Conservation (phyloP, 495 filamentous ascomycete species). For the Hypoxylon fuscum region DNA sequence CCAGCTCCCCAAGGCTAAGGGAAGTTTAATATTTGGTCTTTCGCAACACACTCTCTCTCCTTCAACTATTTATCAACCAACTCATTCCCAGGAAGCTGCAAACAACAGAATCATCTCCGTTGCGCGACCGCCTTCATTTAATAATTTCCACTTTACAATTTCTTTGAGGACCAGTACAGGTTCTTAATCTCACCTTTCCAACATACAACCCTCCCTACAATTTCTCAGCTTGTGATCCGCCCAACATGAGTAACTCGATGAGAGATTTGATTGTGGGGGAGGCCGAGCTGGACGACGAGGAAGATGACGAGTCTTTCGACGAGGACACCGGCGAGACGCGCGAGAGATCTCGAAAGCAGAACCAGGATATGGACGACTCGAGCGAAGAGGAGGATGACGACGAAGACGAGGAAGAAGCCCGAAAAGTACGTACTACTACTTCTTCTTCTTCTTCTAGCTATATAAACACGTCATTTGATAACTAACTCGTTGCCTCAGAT, state of each 20-base stretch:
- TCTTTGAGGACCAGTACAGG: background rate
- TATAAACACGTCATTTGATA: background rate
- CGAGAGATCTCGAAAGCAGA: constrained; percentile 46
- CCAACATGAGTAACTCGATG: constrained; percentile 70
- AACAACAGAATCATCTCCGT: background rate
- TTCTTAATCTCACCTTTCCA: constrained; percentile 2
- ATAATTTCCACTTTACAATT: background rate
- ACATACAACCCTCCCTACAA: background rate
- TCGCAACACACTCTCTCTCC: too few species aligned
- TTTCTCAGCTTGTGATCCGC: background rate
- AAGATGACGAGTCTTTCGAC: constrained; percentile 85
- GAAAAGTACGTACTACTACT: constrained; percentile 52
- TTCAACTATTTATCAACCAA: background rate
- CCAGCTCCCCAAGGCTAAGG: constrained; percentile 13
- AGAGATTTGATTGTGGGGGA: constrained; percentile 82
- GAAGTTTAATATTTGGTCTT: constrained; percentile 2
- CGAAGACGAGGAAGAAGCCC: constrained; percentile 82
- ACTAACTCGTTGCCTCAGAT: constrained; percentile 61
- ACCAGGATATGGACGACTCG: constrained; percentile 79
- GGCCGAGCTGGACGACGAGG: constrained; percentile 90
- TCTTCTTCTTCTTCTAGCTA: background rate
- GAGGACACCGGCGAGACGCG: constrained; percentile 77
- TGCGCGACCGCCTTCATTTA: background rate
- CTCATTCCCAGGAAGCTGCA: too few species aligned
- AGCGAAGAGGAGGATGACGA: constrained; percentile 98